Evolutionary conservation across 768 basidiomycete species (phyloP).

Genomic region (Hericium alpestre): DNA sequence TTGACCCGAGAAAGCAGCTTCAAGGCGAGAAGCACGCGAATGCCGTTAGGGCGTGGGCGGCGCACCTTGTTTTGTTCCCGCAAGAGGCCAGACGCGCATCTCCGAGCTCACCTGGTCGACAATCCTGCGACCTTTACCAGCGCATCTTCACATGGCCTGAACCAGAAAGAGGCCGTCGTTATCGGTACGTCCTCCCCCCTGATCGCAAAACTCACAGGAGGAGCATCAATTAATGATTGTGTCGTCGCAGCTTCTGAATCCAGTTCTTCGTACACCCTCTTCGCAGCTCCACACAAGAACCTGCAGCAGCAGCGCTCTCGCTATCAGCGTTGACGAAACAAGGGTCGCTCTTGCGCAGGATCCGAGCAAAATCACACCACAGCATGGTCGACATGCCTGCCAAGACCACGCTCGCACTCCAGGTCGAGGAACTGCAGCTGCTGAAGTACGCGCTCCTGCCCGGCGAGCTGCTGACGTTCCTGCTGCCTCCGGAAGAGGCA

Average conservation of each 20-base stretch:
- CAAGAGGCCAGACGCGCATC: background rate
- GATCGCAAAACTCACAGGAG: background rate
- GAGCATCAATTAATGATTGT: background rate
- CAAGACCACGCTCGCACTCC: background rate
- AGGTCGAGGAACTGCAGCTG: constrained; percentile 45
- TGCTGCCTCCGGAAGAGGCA: constrained; percentile 25
- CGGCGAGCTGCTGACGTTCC: constrained; percentile 39
- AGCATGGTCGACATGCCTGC: background rate
- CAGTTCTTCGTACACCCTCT: background rate
- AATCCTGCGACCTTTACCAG: background rate
- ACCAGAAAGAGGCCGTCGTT: background rate
- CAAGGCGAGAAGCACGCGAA: background rate
- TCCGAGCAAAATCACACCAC: background rate
- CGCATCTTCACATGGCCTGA: background rate
- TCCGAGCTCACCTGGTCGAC: background rate
- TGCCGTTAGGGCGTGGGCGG: background rate
- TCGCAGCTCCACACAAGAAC: background rate
- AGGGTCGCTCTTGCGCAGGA: too few species aligned
- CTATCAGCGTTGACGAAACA: too few species aligned
- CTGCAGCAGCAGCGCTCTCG: background rate
- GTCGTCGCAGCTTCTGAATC: background rate
- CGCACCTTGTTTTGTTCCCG: background rate
- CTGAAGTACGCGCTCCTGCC: constrained; percentile 55
- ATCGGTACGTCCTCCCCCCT: too few species aligned
- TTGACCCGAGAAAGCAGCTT: too few species aligned